Base-by-base conservation (phyloP, 306 rosid species). In the Glycyrrhiza uralensis region DNA sequence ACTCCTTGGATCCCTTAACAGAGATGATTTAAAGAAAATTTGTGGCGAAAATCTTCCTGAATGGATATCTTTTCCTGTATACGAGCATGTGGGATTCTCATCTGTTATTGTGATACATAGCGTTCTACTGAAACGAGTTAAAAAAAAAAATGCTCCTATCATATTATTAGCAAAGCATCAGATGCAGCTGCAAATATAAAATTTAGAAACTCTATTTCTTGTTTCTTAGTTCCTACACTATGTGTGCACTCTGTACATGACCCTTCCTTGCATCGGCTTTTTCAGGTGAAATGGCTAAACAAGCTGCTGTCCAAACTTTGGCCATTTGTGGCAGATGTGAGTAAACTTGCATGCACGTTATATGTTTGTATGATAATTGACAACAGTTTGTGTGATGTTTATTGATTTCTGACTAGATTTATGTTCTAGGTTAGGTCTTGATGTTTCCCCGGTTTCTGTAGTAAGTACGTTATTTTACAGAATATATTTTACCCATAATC, bases 261-360 rank as follows among this genome's bases (percentile, higher is more conserved):
- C 19, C 24, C 63, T 57, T 47, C 32, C 50, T 73, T 76, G 15
- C 55, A 50, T 83, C 56, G 87, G 51, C 15, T 61, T 45, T 77
- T 82, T 78, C 87, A 90, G 98, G 98, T 89, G 77, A 93, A 93
- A 83, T 93, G 98, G 98, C 79, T 93, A 58, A 93, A 93, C 88
- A 93, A 91, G 91, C 82, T 68, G 74, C 85, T 91, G 56, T 86
- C 85, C 85, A 93, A 93, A 80, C 45, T 90, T 73, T 93, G 98
- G 98, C 98, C 98, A 7, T 93, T 57, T 77, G 78, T 93, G 42
- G 96, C 98, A 66, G 96, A 93, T 83, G 97, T 93, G 81, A 89
- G 97, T 76, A 52, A 56, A 49, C 58, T 42, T 13, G 10, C 46
- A 33, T 50, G 17, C 70, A 68, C 33, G 7, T 69, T 70, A 14